A percentile compares a stretch with the other conserved stretches of the same genome.
phyloP scores from a whole-genome alignment of 2,329 filamentous ascomycete genomes.

The Trichoderma sp. region DNA sequence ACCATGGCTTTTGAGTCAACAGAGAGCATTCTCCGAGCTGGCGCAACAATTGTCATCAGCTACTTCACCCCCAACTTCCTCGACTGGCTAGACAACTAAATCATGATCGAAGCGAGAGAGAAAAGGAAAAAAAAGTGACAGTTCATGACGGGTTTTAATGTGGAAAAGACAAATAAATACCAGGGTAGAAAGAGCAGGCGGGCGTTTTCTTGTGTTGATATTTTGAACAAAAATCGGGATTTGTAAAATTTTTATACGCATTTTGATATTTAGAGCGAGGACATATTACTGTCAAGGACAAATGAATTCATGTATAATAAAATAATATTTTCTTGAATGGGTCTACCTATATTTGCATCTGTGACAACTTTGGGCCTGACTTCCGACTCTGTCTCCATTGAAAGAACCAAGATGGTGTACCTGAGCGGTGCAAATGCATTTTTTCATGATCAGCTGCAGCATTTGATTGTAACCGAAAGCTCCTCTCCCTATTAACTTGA shows the following conservation, averaged over 20 bases:
- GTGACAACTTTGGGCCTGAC: background rate
- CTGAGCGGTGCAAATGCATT: background rate
- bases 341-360: background rate
- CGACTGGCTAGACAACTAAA: constrained; percentile 65
- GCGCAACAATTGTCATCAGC: constrained; percentile 88
- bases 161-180: constrained; percentile 9
- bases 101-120: background rate
- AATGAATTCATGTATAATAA: background rate
- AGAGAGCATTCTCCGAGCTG: constrained; percentile 89
- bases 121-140: background rate
- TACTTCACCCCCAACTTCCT: constrained; percentile 89
- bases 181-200: constrained; percentile 12
- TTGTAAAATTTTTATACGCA: background rate
- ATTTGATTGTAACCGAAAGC: too few species aligned
- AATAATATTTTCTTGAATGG: background rate
- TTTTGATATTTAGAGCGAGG: constrained; percentile 5
- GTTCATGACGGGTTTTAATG: background rate
- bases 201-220: constrained; percentile 16
- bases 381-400: background rate
- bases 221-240: background rate
- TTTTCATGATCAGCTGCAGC: background rate
- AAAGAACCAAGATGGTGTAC: background rate
- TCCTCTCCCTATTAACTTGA: background rate
- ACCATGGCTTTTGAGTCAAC: constrained; percentile 94
- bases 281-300: background rate